These are phyloP conservation scores for Claviceps sp. DNA, from an alignment of 2,329 filamentous ascomycete genomes.

Conservation along the genomic window DNA sequence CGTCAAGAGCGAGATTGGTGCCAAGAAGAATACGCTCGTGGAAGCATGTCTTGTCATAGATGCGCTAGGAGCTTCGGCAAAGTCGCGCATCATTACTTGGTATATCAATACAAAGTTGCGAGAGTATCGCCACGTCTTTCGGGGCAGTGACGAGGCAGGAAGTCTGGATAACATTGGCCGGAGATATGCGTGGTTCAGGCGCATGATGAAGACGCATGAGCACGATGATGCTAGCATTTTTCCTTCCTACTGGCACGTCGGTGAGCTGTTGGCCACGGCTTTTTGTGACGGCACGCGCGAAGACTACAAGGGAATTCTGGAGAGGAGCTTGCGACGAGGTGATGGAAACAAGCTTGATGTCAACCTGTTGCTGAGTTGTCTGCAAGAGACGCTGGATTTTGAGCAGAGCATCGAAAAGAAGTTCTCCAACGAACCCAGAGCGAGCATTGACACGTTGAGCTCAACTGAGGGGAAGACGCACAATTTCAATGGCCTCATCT, in stretches of 20 bases:
- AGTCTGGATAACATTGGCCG: constrained; percentile 93
- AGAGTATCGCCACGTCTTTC: constrained; percentile 91
- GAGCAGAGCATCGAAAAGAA: constrained; percentile 81
- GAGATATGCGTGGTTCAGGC: constrained; percentile 90
- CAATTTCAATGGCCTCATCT: constrained; percentile 81
- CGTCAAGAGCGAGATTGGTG: constrained; percentile 68
- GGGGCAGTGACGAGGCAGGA: constrained; percentile 91
- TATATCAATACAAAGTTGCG: constrained; percentile 95
- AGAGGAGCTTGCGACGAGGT: constrained; percentile 67
- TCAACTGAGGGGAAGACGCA: constrained; percentile 64
- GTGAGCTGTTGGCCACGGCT: constrained; percentile 76
- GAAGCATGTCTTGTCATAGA: constrained; percentile 94
- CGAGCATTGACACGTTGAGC: constrained; percentile 80
- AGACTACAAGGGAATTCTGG: constrained; percentile 86
- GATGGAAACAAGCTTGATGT: constrained; percentile 78
- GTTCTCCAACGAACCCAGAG: constrained; percentile 60
- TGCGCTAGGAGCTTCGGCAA: constrained; percentile 77
- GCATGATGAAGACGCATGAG: constrained; percentile 91
- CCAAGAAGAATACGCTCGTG: constrained; percentile 55
- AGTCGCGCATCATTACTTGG: constrained; percentile 76
- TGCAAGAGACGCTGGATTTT: constrained; percentile 94
- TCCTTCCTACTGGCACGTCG: constrained; percentile 75
- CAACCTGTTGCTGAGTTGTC: constrained; percentile 71
- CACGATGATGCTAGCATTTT: constrained; percentile 85
- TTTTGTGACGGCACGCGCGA: constrained; percentile 95